These are phyloP conservation scores for Megacollybia platyphylla DNA, from an alignment of 1,284 basidiomycete genomes.

Conservation along the genomic window DNA sequence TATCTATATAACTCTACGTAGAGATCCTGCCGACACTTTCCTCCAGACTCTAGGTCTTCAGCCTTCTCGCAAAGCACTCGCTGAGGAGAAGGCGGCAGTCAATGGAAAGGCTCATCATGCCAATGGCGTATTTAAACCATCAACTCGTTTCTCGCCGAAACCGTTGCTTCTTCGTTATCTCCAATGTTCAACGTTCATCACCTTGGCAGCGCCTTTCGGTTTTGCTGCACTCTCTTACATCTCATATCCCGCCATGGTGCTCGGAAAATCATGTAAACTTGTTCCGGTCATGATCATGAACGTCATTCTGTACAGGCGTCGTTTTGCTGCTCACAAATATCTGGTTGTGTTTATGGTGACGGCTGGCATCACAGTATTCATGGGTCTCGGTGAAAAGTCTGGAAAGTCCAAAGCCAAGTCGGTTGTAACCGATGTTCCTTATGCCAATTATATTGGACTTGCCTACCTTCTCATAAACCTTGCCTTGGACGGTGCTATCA, in stretches of 20 bases:
- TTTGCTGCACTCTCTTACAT: conserved; percentile 93
- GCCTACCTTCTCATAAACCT: conserved; percentile 77
- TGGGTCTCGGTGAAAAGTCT: conserved; percentile 65
- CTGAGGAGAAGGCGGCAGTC: conserved; percentile 4
- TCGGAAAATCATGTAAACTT: conserved; percentile 98
- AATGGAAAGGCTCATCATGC: conserved; percentile 16
- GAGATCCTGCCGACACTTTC: conserved; percentile 39
- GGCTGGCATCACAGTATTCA: conserved; percentile 88
- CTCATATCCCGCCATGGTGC: conserved; percentile 96
- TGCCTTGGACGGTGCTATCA: conserved; percentile 84
- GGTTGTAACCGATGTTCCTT: conserved; percentile 20
- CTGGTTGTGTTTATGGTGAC: conserved; percentile 89
- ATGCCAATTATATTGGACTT: conserved; percentile 52
- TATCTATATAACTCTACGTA: conserved; percentile 64
- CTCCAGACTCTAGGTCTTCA: conserved; percentile 46
- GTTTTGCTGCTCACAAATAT: conserved; percentile 91
- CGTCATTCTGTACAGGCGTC: conserved; percentile 77
- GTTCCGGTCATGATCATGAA: conserved; percentile 96
- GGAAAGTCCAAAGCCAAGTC: conserved; percentile 29
- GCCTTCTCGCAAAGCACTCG: conserved; percentile 9
- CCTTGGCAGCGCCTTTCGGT: conserved; percentile 87
- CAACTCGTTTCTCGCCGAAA: conserved; percentile 28
- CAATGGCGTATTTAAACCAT: conserved; percentile 17
- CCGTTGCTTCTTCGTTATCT: conserved; percentile 61
- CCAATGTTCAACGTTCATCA: conserved; percentile 83